Evolutionary conservation across 2,329 filamentous ascomycete genomes (phyloP).

Genomic region (Stemphylium vesicarium): DNA sequence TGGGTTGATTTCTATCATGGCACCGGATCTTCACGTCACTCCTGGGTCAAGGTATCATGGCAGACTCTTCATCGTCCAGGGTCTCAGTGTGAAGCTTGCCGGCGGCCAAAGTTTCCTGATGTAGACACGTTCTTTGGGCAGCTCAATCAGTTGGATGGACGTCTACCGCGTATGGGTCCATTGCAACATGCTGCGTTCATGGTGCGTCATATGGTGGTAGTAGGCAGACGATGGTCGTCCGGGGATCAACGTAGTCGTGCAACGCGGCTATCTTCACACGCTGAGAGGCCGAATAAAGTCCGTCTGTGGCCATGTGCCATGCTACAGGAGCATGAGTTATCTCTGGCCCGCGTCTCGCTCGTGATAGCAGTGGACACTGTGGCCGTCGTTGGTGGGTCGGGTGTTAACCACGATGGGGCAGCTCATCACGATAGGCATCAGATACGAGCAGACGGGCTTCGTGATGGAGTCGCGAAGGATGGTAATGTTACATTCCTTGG

Average conservation of each 20-base stretch:
- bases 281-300: constrained; percentile 11
- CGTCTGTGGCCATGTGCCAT: constrained; percentile 25
- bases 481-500: no score
- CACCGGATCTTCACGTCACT: constrained; percentile 29
- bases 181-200: constrained; percentile 20
- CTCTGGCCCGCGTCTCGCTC: not conserved
- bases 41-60: constrained; percentile 15
- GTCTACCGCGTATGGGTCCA: constrained; percentile 6
- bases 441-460: no score
- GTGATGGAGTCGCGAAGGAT: no score
- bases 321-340: constrained; percentile 31
- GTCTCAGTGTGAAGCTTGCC: constrained; percentile 33
- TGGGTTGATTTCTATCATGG: constrained; percentile 25
- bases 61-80: constrained; percentile 27
- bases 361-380: not conserved
- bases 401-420: no score
- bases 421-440: no score
- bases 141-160: constrained; percentile 1
- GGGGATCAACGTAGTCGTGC: constrained; percentile 40
- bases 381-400: no score
- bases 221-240: constrained; percentile 30
- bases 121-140: constrained; percentile 17
- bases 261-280: constrained; percentile 30
- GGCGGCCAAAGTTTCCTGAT: constrained; percentile 29
- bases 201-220: constrained; percentile 31